phyloP scores from a whole-genome alignment of 768 basidiomycete species.

The Sporobolomyces roseus region DNA sequence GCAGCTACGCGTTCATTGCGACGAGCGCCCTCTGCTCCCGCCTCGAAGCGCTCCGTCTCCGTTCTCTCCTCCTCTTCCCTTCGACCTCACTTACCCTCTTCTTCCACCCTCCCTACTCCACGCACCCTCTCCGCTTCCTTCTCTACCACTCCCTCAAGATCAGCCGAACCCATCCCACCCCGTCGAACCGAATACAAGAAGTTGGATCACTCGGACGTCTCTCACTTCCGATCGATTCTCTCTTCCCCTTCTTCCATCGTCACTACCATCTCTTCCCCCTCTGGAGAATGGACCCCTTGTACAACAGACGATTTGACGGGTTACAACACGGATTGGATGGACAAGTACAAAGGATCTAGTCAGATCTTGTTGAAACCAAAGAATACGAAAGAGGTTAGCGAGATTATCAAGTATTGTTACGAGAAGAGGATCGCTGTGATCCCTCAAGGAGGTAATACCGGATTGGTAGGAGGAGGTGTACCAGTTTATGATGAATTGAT shows the following conservation, averaged over 20 bases:
- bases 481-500: conserved; percentile 83
- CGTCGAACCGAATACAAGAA: conserved; percentile 41
- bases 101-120: neutral
- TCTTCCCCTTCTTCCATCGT: conserved; percentile 48
- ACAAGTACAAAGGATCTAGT: conserved; percentile 80
- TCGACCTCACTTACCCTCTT: neutral
- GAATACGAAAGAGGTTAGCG: conserved; percentile 78
- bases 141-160: neutral
- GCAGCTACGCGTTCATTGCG: conserved; percentile 4
- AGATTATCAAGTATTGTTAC: conserved; percentile 82
- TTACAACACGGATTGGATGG: conserved; percentile 71
- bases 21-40: neutral
- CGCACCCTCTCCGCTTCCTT: conserved; percentile 4
- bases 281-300: conserved; percentile 38
- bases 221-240: conserved; percentile 47
- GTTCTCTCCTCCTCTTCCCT: neutral
- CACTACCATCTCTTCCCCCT: conserved; percentile 46
- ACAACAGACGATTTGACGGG: conserved; percentile 59
- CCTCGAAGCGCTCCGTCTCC: neutral
- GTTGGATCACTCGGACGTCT: conserved; percentile 47
- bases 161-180: conserved; percentile 9
- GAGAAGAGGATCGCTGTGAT: conserved; percentile 78
- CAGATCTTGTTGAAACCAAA: conserved; percentile 84
- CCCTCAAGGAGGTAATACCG: conserved; percentile 97
- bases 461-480: conserved; percentile 87